Percentiles rank a stretch among this genome's conserved stretches.
phyloP scores from a whole-genome alignment of 371 early-diverging fungal genomes.

The Mucor plumbeus region DNA sequence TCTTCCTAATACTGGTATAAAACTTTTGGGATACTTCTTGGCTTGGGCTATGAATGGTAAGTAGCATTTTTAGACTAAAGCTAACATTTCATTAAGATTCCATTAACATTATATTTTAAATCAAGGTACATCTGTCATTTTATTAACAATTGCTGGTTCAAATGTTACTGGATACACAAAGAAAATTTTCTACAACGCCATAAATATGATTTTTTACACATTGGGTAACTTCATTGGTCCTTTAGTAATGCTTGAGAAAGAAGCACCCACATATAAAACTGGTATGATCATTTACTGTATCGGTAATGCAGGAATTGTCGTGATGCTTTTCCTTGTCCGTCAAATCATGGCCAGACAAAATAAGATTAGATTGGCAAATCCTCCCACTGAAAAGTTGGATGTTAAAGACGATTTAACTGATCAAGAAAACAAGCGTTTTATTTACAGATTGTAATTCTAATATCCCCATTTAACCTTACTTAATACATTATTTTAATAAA shows the following conservation, averaged over 20 bases:
- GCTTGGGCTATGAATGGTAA: constrained; percentile 35
- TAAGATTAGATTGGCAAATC: constrained; percentile 22
- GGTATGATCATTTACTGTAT: constrained; percentile 37
- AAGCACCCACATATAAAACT: constrained; percentile 40
- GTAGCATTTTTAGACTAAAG: constrained; percentile 17
- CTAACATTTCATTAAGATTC: too few species aligned
- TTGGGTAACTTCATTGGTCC: constrained; percentile 46
- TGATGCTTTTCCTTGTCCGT: constrained; percentile 30
- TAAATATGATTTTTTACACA: constrained; percentile 32
- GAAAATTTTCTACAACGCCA: constrained; percentile 41
- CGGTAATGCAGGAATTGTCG: constrained; percentile 32
- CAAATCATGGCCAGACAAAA: constrained; percentile 28
- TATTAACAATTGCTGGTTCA: constrained; percentile 31
- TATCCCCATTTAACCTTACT: neutral
- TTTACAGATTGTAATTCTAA: constrained; percentile 23
- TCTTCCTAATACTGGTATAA: constrained; percentile 29
- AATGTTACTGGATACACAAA: constrained; percentile 51
- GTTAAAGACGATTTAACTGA: constrained; percentile 33
- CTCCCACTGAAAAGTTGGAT: constrained; percentile 7
- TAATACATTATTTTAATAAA: neutral
- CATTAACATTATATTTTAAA: neutral
- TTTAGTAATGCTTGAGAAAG: constrained; percentile 29
- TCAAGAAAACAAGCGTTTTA: constrained; percentile 25
- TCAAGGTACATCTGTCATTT: constrained; percentile 17
- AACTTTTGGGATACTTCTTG: constrained; percentile 38